Evolutionary conservation across 2,329 filamentous ascomycete species (phyloP).

Genomic region (Remersonia thermophila): DNA sequence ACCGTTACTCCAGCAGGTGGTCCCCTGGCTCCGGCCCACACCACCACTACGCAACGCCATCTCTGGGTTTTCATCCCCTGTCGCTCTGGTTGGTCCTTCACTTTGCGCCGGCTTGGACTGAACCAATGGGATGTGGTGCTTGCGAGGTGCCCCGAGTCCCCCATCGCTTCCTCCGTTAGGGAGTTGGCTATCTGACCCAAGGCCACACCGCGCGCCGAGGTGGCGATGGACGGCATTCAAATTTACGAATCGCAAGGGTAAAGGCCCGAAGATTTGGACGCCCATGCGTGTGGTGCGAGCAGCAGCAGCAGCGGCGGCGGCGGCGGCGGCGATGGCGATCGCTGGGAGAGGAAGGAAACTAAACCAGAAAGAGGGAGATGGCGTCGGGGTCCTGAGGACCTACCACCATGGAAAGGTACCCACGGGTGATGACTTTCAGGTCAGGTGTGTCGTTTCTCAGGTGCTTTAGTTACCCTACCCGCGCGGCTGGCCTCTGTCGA

Average conservation of each 20-base stretch:
- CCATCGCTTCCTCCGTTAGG: too few relatives aligned
- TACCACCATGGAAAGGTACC: too few relatives aligned
- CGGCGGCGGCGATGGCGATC: too few relatives aligned
- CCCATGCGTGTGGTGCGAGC: too few relatives aligned
- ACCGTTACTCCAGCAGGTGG: constrained; percentile 6
- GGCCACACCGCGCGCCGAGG: neutral
- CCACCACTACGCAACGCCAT: constrained; percentile 3
- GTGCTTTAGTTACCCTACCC: too few relatives aligned
- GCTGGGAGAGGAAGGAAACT: too few relatives aligned
- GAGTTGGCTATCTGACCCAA: neutral
- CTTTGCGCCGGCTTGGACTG: constrained; percentile 3
- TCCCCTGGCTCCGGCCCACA: constrained; percentile 3
- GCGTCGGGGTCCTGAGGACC: too few relatives aligned
- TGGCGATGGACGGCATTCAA: constrained; percentile 4
- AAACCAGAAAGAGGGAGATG: too few relatives aligned
- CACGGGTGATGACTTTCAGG: too few relatives aligned
- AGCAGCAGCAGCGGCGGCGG: too few relatives aligned
- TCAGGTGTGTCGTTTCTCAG: too few relatives aligned
- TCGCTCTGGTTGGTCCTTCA: constrained; percentile 8
- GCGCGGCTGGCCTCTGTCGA: too few relatives aligned
- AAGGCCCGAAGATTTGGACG: neutral
- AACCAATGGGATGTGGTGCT: constrained; percentile 5
- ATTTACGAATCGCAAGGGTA: neutral
- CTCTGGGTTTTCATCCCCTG: constrained; percentile 3
- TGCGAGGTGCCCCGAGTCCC: neutral